Conservation (phyloP, 345 rosid species). For the Chamaenerion angustifolium region DNA sequence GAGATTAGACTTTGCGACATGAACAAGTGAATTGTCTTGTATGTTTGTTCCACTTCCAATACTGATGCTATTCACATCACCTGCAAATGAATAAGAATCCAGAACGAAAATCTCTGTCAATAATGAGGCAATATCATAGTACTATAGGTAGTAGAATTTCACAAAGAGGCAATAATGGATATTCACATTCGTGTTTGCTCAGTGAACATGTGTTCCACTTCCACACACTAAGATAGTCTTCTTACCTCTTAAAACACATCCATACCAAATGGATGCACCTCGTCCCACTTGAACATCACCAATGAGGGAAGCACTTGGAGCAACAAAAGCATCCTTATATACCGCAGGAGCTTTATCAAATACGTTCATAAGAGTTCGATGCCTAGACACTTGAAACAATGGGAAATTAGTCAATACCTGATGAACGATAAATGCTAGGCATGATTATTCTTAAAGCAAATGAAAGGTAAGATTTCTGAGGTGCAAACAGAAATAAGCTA, state of each 20-base stretch:
- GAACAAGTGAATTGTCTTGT: constrained; percentile 95
- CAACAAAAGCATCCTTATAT: constrained; percentile 80
- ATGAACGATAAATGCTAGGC: background rate
- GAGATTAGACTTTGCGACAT: constrained; percentile 86
- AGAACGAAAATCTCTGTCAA: too few relatives aligned
- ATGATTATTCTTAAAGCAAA: background rate
- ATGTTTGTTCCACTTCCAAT: constrained; percentile 90
- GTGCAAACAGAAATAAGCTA: too few relatives aligned
- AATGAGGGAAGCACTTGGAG: constrained; percentile 82
- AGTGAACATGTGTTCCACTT: background rate
- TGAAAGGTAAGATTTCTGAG: background rate
- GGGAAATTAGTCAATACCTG: background rate
- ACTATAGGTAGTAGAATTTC: too few relatives aligned
- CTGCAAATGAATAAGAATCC: constrained; percentile 13
- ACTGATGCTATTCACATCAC: constrained; percentile 72
- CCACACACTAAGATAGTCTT: background rate
- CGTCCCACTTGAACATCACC: constrained; percentile 78
- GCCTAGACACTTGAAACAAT: constrained; percentile 61
- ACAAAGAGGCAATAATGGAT: too few relatives aligned
- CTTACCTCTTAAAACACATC: constrained; percentile 90
- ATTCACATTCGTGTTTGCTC: too few relatives aligned
- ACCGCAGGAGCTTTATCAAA: constrained; percentile 76
- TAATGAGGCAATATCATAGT: too few relatives aligned
- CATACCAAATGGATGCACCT: constrained; percentile 87
- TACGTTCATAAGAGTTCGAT: constrained; percentile 81